Evolutionary conservation across 805 yeast genomes (phyloP).

Genomic region (Kodamaea fukazawae): DNA sequence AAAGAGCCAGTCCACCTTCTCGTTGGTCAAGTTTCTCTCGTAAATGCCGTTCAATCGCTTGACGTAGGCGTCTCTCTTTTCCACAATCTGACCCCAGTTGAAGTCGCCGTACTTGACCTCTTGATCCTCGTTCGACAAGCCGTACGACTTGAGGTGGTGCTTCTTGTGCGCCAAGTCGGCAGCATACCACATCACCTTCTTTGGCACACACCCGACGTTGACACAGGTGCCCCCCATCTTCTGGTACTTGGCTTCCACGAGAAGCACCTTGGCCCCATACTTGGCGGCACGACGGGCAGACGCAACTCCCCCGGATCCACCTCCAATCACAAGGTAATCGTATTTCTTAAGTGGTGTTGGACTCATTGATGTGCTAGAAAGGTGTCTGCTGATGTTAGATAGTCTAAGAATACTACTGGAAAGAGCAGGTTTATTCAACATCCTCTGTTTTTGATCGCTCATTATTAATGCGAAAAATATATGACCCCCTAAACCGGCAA

Average conservation of each 20-base stretch:
- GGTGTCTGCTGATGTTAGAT: constrained; percentile 22
- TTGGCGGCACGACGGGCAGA: constrained; percentile 94
- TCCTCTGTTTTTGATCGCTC: background rate
- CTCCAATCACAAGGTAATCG: constrained; percentile 94
- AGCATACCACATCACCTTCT: constrained; percentile 98
- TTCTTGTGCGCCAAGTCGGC: constrained; percentile 80
- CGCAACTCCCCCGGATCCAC: constrained; percentile 99
- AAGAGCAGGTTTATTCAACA: constrained; percentile 8
- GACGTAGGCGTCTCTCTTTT: constrained; percentile 89
- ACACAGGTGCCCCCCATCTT: constrained; percentile 97
- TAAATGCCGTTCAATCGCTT: constrained; percentile 88
- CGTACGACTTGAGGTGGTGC: constrained; percentile 76
- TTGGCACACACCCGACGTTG: constrained; percentile 98
- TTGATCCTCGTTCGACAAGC: constrained; percentile 60
- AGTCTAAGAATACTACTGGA: constrained; percentile 17
- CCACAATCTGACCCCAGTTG: constrained; percentile 79
- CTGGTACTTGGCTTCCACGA: constrained; percentile 69
- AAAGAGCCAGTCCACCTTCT: constrained; percentile 80
- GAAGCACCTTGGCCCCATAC: constrained; percentile 82
- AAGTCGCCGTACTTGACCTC: constrained; percentile 53
- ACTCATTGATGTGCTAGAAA: constrained; percentile 4
- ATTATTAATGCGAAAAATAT: background rate
- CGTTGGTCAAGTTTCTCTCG: constrained; percentile 80
- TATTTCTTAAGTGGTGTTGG: constrained; percentile 49
- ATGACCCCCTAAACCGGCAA: too few relatives aligned